Percentiles rank a stretch among this genome's conserved stretches.
These are phyloP conservation scores for Bonia amplexicaulis DNA, from an alignment of 176 grass and related monocot genomes.

Conservation along the genomic window DNA sequence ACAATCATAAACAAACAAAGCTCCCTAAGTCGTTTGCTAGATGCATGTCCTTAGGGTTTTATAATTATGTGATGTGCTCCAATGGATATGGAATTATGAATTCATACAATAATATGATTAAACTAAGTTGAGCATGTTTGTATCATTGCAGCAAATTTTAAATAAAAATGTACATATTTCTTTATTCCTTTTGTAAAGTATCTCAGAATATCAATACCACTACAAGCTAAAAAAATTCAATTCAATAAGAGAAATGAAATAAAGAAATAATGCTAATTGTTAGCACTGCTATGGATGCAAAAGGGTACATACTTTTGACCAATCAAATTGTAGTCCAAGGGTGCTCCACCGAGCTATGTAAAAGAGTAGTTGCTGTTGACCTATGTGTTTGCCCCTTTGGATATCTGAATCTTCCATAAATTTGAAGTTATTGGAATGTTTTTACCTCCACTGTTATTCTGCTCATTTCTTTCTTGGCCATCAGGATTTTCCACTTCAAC, in stretches of 20 bases:
- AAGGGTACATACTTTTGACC: constrained; percentile 62
- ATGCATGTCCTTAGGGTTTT: not conserved
- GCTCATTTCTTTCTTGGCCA: constrained; percentile 2
- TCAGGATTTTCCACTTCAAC: constrained; percentile 38
- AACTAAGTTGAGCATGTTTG: not conserved
- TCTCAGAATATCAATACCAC: not conserved
- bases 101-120: not conserved
- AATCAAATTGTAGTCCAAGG: constrained; percentile 89
- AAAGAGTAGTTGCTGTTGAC: constrained; percentile 51
- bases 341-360: constrained; percentile 88
- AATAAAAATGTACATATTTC: not conserved
- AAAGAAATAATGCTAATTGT: not conserved
- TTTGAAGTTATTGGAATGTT: constrained; percentile 10
- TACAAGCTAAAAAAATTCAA: not conserved
- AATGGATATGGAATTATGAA: not conserved
- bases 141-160: not conserved
- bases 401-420: constrained; percentile 32
- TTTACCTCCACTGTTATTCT: constrained; percentile 5
- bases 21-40: not conserved
- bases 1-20: not conserved
- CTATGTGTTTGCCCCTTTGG: constrained; percentile 9
- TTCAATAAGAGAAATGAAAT: not conserved
- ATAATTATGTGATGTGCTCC: not conserved
- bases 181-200: not conserved
- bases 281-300: not conserved